Conservation (phyloP, 495 filamentous ascomycete species). For the Trichoderma virens region DNA sequence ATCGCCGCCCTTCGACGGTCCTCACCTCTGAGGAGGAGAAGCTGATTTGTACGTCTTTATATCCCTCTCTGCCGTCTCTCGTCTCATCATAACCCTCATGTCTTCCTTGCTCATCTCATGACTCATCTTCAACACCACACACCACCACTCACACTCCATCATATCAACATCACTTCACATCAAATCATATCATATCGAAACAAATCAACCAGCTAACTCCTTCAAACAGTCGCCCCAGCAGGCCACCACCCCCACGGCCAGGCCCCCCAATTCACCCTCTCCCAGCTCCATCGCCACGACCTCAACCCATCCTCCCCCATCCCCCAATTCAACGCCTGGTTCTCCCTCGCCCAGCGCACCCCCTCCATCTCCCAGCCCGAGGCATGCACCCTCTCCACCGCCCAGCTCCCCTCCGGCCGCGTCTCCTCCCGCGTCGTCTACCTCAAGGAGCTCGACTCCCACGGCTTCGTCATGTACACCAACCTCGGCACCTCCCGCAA, state of each 20-base stretch:
- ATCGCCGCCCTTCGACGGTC: background rate
- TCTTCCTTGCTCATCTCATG: background rate
- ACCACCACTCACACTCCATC: background rate
- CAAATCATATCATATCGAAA: background rate
- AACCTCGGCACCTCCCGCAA: constrained; percentile 81
- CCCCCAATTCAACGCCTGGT: constrained; percentile 83
- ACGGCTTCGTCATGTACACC: constrained; percentile 77
- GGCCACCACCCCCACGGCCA: constrained; percentile 46
- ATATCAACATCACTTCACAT: background rate
- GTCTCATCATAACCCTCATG: background rate
- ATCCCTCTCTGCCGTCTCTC: background rate
- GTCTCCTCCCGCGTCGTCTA: constrained; percentile 84
- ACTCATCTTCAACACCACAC: background rate
- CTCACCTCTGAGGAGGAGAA: background rate
- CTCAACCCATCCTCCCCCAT: constrained; percentile 53
- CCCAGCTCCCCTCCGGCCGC: constrained; percentile 73
- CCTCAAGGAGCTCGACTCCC: constrained; percentile 73
- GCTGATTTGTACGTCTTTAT: constrained; percentile 10
- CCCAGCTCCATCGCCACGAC: constrained; percentile 60
- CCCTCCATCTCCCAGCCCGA: constrained; percentile 61
- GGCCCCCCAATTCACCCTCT: constrained; percentile 88
- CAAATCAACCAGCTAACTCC: background rate
- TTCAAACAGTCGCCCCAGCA: background rate
- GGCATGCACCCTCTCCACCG: constrained; percentile 73
- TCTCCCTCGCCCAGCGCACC: constrained; percentile 55